phyloP scores from a whole-genome alignment of 306 rosid species.

The Astragalus membranaceus region DNA sequence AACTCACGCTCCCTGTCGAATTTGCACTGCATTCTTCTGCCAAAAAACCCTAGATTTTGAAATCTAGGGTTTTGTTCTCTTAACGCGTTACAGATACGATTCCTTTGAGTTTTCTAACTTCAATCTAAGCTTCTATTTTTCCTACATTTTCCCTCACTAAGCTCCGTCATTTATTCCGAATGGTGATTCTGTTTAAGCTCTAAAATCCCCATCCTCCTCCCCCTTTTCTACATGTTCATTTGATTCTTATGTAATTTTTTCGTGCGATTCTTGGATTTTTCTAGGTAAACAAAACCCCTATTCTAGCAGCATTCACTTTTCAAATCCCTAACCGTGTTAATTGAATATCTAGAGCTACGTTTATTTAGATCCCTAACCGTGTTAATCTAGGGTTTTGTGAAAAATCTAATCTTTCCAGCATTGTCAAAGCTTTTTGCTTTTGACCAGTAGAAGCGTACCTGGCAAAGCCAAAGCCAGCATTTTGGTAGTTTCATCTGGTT shows the following conservation, averaged over 20 bases:
- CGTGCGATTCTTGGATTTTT: conserved; percentile 19
- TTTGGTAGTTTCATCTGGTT: conserved; percentile 6
- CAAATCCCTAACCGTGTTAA: not conserved
- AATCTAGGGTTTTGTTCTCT: conserved; percentile 74
- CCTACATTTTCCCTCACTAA: conserved; percentile 36
- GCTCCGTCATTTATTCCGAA: conserved; percentile 15
- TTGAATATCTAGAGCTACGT: conserved; percentile 26
- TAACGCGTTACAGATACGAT: conserved; percentile 23
- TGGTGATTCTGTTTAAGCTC: conserved; percentile 20
- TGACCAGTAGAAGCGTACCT: not conserved
- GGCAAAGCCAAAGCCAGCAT: too few relatives aligned
- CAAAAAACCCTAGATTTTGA: conserved; percentile 77
- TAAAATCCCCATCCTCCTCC: not conserved
- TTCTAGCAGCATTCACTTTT: too few relatives aligned
- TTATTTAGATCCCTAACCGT: conserved; percentile 7
- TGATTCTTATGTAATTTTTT: not conserved
- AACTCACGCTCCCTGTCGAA: conserved; percentile 4
- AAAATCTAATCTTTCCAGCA: conserved; percentile 20
- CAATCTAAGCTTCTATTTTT: conserved; percentile 20
- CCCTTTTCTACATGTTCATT: not conserved
- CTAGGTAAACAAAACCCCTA: conserved; percentile 23
- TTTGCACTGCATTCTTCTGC: conserved; percentile 38
- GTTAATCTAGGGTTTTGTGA: not conserved
- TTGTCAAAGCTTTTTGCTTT: not conserved
- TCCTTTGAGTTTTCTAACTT: conserved; percentile 21